phyloP scores from a whole-genome alignment of 1,284 basidiomycete genomes.

The Fomitopsis pinicola region DNA sequence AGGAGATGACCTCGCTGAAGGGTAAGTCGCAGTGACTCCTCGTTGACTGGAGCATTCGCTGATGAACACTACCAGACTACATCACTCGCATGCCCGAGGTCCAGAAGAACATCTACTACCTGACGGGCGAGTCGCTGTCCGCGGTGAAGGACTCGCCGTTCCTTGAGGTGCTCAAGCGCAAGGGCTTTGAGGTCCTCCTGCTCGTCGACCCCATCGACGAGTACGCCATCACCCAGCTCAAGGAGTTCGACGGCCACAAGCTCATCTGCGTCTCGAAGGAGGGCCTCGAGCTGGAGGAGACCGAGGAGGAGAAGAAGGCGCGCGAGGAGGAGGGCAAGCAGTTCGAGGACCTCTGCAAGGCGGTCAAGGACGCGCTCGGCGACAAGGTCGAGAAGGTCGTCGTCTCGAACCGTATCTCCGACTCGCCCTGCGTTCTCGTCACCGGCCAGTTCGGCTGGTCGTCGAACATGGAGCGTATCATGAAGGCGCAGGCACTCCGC shows the following conservation, averaged over 20 bases:
- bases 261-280: slow-evolving; percentile 98
- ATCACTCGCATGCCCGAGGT: slow-evolving; percentile 99
- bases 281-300: slow-evolving; percentile 99
- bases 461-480: slow-evolving; percentile 99
- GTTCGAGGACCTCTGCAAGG: slow-evolving; percentile 88
- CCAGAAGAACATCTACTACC: slow-evolving; percentile 99
- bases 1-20: slow-evolving; percentile 94
- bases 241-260: slow-evolving; percentile 99
- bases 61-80: slow-evolving; percentile 67
- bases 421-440: slow-evolving; percentile 95
- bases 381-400: slow-evolving; percentile 99
- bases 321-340: slow-evolving; percentile 87
- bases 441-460: slow-evolving; percentile 99
- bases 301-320: slow-evolving; percentile 92
- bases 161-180: slow-evolving; percentile 99
- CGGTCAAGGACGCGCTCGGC: slow-evolving; percentile 97
- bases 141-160: slow-evolving; percentile 94
- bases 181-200: slow-evolving; percentile 97
- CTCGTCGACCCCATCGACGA: slow-evolving; percentile 99
- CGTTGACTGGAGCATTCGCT: background rate
- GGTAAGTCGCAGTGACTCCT: slow-evolving; percentile 41
- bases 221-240: slow-evolving; percentile 96
- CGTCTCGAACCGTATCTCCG: slow-evolving; percentile 95
- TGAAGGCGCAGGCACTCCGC: slow-evolving; percentile 99
- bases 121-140: slow-evolving; percentile 96